Evolutionary conservation across 768 basidiomycete genomes (phyloP).

Genomic region (Calocybe indica): DNA sequence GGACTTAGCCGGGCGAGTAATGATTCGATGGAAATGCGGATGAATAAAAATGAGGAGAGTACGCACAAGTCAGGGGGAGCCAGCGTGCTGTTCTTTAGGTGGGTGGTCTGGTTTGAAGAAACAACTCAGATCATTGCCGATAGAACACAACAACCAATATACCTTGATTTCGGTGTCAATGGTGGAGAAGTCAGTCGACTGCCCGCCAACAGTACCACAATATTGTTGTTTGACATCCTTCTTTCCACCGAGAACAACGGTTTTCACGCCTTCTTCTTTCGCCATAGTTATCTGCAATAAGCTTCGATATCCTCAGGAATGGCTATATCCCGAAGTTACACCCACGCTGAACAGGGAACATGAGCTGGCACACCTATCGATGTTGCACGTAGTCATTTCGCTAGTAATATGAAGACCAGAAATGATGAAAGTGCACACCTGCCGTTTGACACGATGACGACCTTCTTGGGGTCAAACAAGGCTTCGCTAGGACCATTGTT

Average conservation of each 20-base stretch:
- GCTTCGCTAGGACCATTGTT: slow-evolving; percentile 30
- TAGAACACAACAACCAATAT: slow-evolving; percentile 3
- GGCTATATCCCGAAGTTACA: slow-evolving; percentile 2
- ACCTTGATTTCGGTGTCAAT: slow-evolving; percentile 58
- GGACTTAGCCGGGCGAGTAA: slow-evolving; percentile 14
- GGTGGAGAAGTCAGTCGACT: slow-evolving; percentile 51
- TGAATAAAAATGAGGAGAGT: slow-evolving; percentile 1
- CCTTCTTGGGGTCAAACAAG: slow-evolving; percentile 43
- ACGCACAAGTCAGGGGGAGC: slow-evolving; percentile 57
- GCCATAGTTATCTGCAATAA: slow-evolving; percentile 47
- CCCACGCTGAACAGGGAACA: slow-evolving; percentile 41
- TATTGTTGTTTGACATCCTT: slow-evolving; percentile 44
- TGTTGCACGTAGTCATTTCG: not conserved
- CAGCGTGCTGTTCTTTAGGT: slow-evolving; percentile 47
- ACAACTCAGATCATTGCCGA: slow-evolving; percentile 1
- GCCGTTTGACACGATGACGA: slow-evolving; percentile 54
- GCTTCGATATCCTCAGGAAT: not conserved
- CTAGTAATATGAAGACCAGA: not conserved
- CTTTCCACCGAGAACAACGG: slow-evolving; percentile 53
- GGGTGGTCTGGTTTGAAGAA: slow-evolving; percentile 30
- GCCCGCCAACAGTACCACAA: slow-evolving; percentile 59
- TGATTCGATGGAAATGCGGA: slow-evolving; percentile 5
- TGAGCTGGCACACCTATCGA: slow-evolving; percentile 38
- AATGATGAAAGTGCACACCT: slow-evolving; percentile 19
- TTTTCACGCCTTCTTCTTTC: slow-evolving; percentile 50